Base-by-base conservation (phyloP, 202 grass and related monocot genomes). In the Hordeum pubiflorum region DNA sequence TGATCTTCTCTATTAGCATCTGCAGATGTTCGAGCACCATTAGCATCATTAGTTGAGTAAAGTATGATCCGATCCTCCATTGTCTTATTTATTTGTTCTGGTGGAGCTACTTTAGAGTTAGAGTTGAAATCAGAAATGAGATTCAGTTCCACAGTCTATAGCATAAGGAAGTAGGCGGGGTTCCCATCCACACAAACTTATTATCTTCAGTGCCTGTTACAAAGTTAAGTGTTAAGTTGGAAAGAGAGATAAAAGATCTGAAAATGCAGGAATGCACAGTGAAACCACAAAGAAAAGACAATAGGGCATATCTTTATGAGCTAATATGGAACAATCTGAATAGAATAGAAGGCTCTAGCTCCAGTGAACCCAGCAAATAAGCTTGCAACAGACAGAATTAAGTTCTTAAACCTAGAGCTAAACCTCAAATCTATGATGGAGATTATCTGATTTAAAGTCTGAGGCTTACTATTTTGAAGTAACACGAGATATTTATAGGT, bases 171-270 rank as follows among this genome's bases (percentile, higher is more conserved):
- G 92, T 59, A 91, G 27, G 39, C 85, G 85, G 46, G 90, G 92
- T 79, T 88, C 90, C 95, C 92, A 98, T 63, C 95, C 95, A 88
- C 84, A 98, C 48, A 98, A 88, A 85, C 88, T 90, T 83, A 91
- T 91, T 57, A 94, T 76, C 83, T 98, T 98, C 59, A 91, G 77
- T 59, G 90, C 88, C 92, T 98, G 85, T 40, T 75, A 79, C 43
- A 36, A 39, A 83, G 57, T 73, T 66, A 85, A 31, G 58, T 36
- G 56, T 85, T 82, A 67, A 77, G 37, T 58, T 77, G n/a, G 2
- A 22, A 39, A 60, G 10, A 70, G 17, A 74, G 27, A 50, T 58
- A 72, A 85, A 21, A 13, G n/a, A 77, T 77, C 60, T 27, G 44
- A n/a, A n/a, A n/a, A 63, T 65, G n/a, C 23, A 77, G 22, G 32